A percentile compares a stretch with the other conserved stretches of the same genome.
phyloP scores from a whole-genome alignment of 164 flowering plant genomes.

The Nymphaea colorata region DNA sequence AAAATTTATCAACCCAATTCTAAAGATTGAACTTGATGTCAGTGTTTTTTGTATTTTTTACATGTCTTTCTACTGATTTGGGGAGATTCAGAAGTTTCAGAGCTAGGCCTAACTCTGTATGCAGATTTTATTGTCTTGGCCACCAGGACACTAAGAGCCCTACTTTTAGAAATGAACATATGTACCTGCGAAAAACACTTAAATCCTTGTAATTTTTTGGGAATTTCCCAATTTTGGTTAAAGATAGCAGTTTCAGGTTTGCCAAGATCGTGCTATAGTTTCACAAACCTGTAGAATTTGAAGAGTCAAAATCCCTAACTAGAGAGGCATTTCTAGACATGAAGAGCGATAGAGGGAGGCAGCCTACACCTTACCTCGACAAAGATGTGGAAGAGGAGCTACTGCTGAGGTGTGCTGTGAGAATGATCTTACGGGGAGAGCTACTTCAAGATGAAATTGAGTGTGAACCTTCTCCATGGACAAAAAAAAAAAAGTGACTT shows the following conservation, averaged over 20 bases:
- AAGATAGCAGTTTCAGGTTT: background rate
- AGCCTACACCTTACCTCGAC: too few species aligned
- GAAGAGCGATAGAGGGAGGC: too few species aligned
- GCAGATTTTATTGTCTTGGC: conserved; percentile 63
- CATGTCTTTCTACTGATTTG: background rate
- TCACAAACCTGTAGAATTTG: conserved; percentile 49
- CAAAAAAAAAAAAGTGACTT: too few species aligned
- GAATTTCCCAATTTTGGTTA: background rate
- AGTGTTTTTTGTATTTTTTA: conserved; percentile 6
- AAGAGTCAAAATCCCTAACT: background rate
- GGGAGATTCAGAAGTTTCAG: conserved; percentile 11
- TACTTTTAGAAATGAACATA: conserved; percentile 46
- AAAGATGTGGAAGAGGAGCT: too few species aligned
- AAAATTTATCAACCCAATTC: conserved; percentile 46
- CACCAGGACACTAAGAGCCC: conserved; percentile 65
- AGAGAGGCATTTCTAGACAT: too few species aligned
- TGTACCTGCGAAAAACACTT: conserved; percentile 39
- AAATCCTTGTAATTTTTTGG: background rate
- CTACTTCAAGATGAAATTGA: too few species aligned
- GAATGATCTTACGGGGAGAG: too few species aligned
- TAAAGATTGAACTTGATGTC: conserved; percentile 17
- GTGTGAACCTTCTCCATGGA: too few species aligned
- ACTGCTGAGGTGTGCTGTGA: too few species aligned
- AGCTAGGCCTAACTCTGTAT: conserved; percentile 31
- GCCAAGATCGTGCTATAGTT: too few species aligned